Base-by-base conservation (phyloP, 805 yeast genomes). In the Komagataella mondaviorum region DNA sequence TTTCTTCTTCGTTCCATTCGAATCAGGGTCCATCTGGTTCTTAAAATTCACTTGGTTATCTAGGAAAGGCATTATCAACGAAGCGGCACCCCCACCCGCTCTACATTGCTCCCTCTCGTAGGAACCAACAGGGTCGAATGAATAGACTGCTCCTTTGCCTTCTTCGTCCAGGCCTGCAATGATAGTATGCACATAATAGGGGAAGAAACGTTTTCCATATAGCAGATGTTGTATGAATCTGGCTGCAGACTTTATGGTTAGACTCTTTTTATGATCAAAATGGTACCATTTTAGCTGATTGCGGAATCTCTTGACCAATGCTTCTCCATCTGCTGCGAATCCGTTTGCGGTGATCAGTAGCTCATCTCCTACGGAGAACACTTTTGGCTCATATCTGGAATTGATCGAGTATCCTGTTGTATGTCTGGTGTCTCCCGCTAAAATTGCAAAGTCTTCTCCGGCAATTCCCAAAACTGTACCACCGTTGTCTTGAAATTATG, bases 351-450 rank as follows among this genome's bases (percentile, higher is more conserved):
- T 81, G 71, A 93, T 77, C 57, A 86, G 77, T 51, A 93, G 74
- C 63, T 85, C 77, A 66, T 91, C 97, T 49, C 97, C 98, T 53
- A 88, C 85, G 58, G 83, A 79, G 60, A 87, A 84, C 52, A 93
- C 86, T 67, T 88, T 90, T 46, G 96, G 93, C 66, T 88, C 93
- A 66, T 85, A 83, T 63, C 99, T 81, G 7, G 97, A 83, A 66
- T 93, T 89, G 66, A 93, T 93, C 55, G 87, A 82, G 70, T 89
- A 93, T 20, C 97, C 99, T 17, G 85, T 83, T 4, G 96, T 88
- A 62, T 86, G 95, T 73, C 99, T 84, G n/a, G 99, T 93, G 67
- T 93, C 99, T 48, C 98, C 98, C 0, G 99, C 99, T 55, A 93
- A 74, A 43, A 93, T 93, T 17, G 96, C 96, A 62, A 89, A 93